Conservation (phyloP, 1,284 basidiomycete genomes). For the Stygiomarasmius scandens region DNA sequence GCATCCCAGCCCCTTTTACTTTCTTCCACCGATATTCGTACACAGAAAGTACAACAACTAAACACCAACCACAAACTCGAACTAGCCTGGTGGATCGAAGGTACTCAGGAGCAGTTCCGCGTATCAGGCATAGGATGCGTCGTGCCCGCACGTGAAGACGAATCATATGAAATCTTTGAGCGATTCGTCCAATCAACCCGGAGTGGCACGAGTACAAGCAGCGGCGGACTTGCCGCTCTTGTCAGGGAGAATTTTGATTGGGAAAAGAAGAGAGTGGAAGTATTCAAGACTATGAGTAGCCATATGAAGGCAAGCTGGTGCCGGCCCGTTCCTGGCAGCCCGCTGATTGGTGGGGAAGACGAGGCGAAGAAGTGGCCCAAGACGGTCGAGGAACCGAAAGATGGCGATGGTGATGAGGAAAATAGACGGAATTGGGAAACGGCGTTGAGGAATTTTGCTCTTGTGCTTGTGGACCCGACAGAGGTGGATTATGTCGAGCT, state of each 20-base stretch:
- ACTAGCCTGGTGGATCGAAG: constrained; percentile 61
- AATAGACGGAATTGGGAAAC: constrained; percentile 44
- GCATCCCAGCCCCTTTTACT: constrained; percentile 52
- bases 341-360: constrained; percentile 48
- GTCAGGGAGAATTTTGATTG: constrained; percentile 53
- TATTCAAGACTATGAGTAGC: constrained; percentile 56
- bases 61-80: constrained; percentile 47
- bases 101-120: constrained; percentile 61
- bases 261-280: constrained; percentile 56
- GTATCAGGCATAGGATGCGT: constrained; percentile 51
- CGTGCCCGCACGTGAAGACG: constrained; percentile 42
- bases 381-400: constrained; percentile 37
- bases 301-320: constrained; percentile 70
- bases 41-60: constrained; percentile 60
- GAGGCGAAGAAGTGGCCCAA: constrained; percentile 61
- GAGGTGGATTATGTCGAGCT: constrained; percentile 68
- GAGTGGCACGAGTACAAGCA: not conserved
- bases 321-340: constrained; percentile 57
- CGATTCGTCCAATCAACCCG: constrained; percentile 12
- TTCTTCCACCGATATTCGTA: constrained; percentile 61
- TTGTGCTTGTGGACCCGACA: constrained; percentile 65
- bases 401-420: constrained; percentile 45
- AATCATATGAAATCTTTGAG: constrained; percentile 22
- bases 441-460: constrained; percentile 63
- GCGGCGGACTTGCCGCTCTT: constrained; percentile 39